Percentiles rank a stretch among this genome's conserved stretches.
phyloP scores from a whole-genome alignment of 805 yeast genomes.

The Candida koratica region DNA sequence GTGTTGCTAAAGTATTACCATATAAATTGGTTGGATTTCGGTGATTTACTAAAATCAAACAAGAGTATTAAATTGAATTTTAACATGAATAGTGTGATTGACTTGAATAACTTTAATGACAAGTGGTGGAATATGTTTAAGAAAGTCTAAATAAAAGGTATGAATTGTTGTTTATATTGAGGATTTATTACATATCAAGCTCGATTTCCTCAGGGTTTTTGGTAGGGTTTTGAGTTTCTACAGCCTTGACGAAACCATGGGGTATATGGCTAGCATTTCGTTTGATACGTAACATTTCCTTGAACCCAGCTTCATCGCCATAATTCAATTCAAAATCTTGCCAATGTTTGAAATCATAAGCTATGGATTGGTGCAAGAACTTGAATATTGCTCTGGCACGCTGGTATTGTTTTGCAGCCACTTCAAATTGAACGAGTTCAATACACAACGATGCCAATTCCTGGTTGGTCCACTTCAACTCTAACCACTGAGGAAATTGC shows the following conservation, averaged over 20 bases:
- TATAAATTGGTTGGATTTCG: slow-evolving; percentile 37
- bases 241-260: slow-evolving; percentile 49
- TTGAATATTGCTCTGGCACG: slow-evolving; percentile 63
- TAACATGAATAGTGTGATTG: slow-evolving; percentile 27
- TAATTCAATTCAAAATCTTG: slow-evolving; percentile 63
- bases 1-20: slow-evolving; percentile 37
- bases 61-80: slow-evolving; percentile 38
- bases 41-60: slow-evolving; percentile 31
- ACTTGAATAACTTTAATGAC: slow-evolving; percentile 34
- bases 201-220: slow-evolving; percentile 60
- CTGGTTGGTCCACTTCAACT: slow-evolving; percentile 17
- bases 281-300: slow-evolving; percentile 65
- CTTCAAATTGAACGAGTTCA: slow-evolving; percentile 59
- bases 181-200: slow-evolving; percentile 39
- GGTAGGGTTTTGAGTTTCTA: slow-evolving; percentile 36
- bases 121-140: slow-evolving; percentile 31
- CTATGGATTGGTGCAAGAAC: slow-evolving; percentile 27
- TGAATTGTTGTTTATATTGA: not conserved
- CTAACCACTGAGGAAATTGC: slow-evolving; percentile 23
- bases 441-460: slow-evolving; percentile 27
- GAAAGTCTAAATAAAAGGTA: slow-evolving; percentile 8
- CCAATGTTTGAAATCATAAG: slow-evolving; percentile 44
- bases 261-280: slow-evolving; percentile 38
- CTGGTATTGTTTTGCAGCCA: slow-evolving; percentile 43
- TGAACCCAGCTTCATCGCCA: slow-evolving; percentile 71